phyloP scores from a whole-genome alignment of 139 green algal species.

The Micractinium sp. region DNA sequence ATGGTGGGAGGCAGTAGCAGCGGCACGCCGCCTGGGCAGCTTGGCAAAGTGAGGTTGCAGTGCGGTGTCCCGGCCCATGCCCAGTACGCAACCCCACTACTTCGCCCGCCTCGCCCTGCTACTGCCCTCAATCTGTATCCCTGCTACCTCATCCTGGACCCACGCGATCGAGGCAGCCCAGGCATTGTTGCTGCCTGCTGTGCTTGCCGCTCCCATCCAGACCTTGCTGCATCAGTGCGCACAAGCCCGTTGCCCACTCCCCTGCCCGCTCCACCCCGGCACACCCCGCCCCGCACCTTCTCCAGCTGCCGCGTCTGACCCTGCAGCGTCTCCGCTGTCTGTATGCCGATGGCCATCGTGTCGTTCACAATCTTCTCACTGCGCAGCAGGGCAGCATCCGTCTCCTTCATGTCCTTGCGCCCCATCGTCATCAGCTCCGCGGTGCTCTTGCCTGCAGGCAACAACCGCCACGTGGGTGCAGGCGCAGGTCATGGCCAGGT shows the following conservation, averaged over 20 bases:
- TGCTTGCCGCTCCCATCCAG: not conserved
- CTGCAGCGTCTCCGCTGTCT: slow-evolving; percentile 82
- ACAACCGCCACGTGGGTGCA: no score
- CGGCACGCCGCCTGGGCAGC: not conserved
- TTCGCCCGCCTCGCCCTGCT: not conserved
- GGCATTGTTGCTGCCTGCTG: not conserved
- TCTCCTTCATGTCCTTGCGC: slow-evolving; percentile 77
- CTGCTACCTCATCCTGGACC: no score
- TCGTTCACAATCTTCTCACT: slow-evolving; percentile 78
- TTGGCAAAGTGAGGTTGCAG: no score
- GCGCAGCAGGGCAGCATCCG: slow-evolving; percentile 67
- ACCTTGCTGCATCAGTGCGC: not conserved
- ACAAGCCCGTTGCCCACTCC: no score
- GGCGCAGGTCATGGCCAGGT: no score
- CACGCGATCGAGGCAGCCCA: no score
- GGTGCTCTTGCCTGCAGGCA: slow-evolving; percentile 74
- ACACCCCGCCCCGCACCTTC: slow-evolving; percentile 44
- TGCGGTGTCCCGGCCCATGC: no score
- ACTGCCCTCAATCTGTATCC: no score
- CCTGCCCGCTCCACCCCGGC: not conserved
- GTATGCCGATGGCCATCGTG: slow-evolving; percentile 79
- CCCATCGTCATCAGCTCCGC: slow-evolving; percentile 80
- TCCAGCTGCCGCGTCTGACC: slow-evolving; percentile 82
- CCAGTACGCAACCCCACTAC: no score
- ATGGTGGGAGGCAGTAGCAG: not conserved